These are phyloP conservation scores for Amaranthus palmeri DNA, from an alignment of 148 eudicot genomes.

Conservation along the genomic window DNA sequence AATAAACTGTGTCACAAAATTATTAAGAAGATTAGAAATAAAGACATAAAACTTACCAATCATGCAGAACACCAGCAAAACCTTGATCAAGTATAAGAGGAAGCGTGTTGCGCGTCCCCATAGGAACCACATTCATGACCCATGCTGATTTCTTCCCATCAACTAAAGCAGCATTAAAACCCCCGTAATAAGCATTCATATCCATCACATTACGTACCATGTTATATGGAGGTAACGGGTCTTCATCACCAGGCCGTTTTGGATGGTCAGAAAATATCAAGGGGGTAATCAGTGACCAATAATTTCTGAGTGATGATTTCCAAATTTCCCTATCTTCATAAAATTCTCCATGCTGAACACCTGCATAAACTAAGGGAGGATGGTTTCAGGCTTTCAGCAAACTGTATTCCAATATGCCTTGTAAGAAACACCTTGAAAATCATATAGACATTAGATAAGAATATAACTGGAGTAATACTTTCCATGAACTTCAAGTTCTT, in stretches of 20 bases:
- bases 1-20: neutral
- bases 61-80: slow-evolving; percentile 84
- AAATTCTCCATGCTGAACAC: slow-evolving; percentile 57
- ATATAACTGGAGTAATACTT: slow-evolving; percentile 39
- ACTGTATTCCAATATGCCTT: neutral
- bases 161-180: slow-evolving; percentile 65
- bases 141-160: slow-evolving; percentile 73
- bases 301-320: slow-evolving; percentile 63
- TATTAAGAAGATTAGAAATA: neutral
- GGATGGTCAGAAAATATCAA: slow-evolving; percentile 98
- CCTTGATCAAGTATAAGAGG: slow-evolving; percentile 86
- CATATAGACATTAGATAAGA: neutral
- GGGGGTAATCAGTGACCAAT: slow-evolving; percentile 95
- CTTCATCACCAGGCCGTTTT: slow-evolving; percentile 97
- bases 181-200: slow-evolving; percentile 91
- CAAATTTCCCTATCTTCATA: slow-evolving; percentile 63
- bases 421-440: neutral
- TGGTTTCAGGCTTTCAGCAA: slow-evolving; percentile 7
- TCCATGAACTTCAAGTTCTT: slow-evolving; percentile 80
- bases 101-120: slow-evolving; percentile 58
- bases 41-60: slow-evolving; percentile 53
- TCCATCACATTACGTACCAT: slow-evolving; percentile 97
- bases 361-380: slow-evolving; percentile 33
- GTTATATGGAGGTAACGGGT: slow-evolving; percentile 94
- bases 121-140: slow-evolving; percentile 96